These are phyloP conservation scores for Penicillium sp. DNA, from an alignment of 2,329 filamentous ascomycete genomes.

Conservation along the genomic window DNA sequence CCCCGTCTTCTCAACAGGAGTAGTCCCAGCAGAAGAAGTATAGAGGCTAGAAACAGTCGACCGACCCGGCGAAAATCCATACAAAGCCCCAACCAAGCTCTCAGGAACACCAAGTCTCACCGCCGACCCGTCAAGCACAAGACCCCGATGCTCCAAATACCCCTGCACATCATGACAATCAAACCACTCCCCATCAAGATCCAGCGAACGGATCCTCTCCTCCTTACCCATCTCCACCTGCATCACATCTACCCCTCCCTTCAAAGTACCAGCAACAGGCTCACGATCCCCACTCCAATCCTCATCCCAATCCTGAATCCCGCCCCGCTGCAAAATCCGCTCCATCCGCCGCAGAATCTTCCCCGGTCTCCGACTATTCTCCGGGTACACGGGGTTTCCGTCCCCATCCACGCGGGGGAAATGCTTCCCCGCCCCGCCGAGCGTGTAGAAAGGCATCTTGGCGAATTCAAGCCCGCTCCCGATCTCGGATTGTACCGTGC, in stretches of 20 bases:
- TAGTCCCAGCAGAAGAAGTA: conserved; percentile 5
- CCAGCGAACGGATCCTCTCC: conserved; percentile 48
- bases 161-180: conserved; percentile 74
- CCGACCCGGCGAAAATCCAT: conserved; percentile 13
- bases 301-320: conserved; percentile 26
- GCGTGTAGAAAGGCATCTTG: conserved; percentile 27
- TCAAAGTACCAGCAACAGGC: not conserved
- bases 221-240: conserved; percentile 12
- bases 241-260: not conserved
- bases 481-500: conserved; percentile 20
- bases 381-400: conserved; percentile 38
- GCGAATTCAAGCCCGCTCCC: conserved; percentile 20
- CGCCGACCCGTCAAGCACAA: conserved; percentile 33
- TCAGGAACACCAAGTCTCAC: conserved; percentile 29
- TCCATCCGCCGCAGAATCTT: conserved; percentile 25
- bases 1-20: not conserved
- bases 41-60: conserved; percentile 14
- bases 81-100: conserved; percentile 11
- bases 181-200: conserved; percentile 73
- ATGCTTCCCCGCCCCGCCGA: conserved; percentile 69
- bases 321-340: conserved; percentile 19
- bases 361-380: conserved; percentile 30
- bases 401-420: conserved; percentile 49
- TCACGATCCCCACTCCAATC: conserved; percentile 25
- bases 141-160: conserved; percentile 55